Conservation (phyloP, 345 rosid species). For the Orychophragmus violaceus region DNA sequence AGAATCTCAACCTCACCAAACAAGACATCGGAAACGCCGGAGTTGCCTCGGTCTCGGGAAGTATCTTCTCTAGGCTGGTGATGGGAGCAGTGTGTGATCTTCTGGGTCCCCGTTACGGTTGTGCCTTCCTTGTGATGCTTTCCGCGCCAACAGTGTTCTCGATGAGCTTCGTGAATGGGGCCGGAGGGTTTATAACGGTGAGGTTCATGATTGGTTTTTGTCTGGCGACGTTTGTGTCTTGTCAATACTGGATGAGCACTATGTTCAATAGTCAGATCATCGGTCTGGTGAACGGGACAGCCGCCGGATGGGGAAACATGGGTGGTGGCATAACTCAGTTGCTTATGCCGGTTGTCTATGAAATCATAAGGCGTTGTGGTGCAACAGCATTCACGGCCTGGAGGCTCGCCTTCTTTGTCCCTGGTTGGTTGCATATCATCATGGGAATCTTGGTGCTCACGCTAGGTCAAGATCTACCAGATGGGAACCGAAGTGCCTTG, state of each 20-base stretch:
- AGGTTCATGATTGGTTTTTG: conserved; percentile 84
- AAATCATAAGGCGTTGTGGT: conserved; percentile 41
- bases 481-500: conserved; percentile 50
- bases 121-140: conserved; percentile 65
- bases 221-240: conserved; percentile 77
- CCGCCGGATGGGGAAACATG: conserved; percentile 87
- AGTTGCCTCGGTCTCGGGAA: conserved; percentile 71
- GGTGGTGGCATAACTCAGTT: conserved; percentile 78
- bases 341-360: conserved; percentile 64
- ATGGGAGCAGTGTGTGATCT: conserved; percentile 79
- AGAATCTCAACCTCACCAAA: conserved; percentile 62
- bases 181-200: conserved; percentile 53
- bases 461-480: conserved; percentile 82
- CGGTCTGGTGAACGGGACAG: conserved; percentile 74
- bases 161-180: conserved; percentile 48
- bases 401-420: conserved; percentile 73
- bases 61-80: conserved; percentile 68
- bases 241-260: conserved; percentile 90
- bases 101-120: conserved; percentile 64
- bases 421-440: conserved; percentile 55
- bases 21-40: conserved; percentile 67
- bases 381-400: conserved; percentile 72
- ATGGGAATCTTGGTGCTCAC: conserved; percentile 61
- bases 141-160: conserved; percentile 71
- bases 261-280: conserved; percentile 75